These are phyloP conservation scores for Hypomontagnella monticulosa DNA, from an alignment of 495 filamentous ascomycete species.

Conservation along the genomic window DNA sequence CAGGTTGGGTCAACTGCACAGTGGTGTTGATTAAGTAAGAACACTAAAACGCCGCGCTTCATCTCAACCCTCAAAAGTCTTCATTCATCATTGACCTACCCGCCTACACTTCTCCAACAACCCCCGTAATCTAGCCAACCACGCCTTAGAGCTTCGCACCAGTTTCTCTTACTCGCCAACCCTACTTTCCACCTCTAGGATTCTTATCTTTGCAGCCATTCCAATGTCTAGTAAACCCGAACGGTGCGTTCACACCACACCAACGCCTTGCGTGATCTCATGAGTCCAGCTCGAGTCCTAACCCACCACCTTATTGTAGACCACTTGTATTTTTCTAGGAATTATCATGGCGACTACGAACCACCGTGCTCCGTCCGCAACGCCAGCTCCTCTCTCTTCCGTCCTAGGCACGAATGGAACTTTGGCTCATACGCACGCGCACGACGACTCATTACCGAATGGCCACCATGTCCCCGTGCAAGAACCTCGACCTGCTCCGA, in stretches of 20 bases:
- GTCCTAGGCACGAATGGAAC: constrained; percentile 36
- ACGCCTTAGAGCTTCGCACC: not conserved
- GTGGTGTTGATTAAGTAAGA: constrained; percentile 39
- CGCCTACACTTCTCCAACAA: constrained; percentile 14
- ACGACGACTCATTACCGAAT: constrained; percentile 45
- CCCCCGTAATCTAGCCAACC: constrained; percentile 11
- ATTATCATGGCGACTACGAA: constrained; percentile 42
- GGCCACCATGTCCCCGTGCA: constrained; percentile 50
- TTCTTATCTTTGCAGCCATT: constrained; percentile 16
- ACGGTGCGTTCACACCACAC: constrained; percentile 19
- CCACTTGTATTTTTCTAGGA: constrained; percentile 25
- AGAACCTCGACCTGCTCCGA: constrained; percentile 54
- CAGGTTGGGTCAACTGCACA: too few relatives aligned
- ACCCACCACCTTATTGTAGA: constrained; percentile 11
- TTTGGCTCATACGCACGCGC: constrained; percentile 33
- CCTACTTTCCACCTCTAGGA: constrained; percentile 9
- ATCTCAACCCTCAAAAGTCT: constrained; percentile 45
- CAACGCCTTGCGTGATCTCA: constrained; percentile 1
- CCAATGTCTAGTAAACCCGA: constrained; percentile 30
- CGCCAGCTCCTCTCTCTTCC: constrained; percentile 43
- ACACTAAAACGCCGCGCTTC: constrained; percentile 46
- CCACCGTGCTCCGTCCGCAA: constrained; percentile 43
- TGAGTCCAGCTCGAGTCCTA: constrained; percentile 11
- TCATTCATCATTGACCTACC: constrained; percentile 34
- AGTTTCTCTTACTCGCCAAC: constrained; percentile 11